A percentile compares a stretch with the other conserved stretches of the same genome.
Conservation (phyloP, 2,329 filamentous ascomycete species). For the Arachnopeziza araneosa region DNA sequence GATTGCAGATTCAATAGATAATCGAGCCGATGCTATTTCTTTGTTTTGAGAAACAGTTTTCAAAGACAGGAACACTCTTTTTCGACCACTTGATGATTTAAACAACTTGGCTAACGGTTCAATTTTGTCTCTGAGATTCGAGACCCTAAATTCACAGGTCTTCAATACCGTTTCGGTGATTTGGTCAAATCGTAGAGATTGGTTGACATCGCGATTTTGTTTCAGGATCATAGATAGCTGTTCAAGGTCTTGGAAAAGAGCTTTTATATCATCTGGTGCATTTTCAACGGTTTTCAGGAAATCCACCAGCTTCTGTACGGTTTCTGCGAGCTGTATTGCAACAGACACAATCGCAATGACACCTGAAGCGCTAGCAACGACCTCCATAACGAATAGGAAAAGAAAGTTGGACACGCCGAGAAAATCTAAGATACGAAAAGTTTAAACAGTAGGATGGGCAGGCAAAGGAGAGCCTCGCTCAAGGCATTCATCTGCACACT, state of each 20-base stretch:
- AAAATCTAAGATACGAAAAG: background rate
- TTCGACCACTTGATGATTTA: too few relatives aligned
- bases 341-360: slow-evolving; percentile 8
- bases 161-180: background rate
- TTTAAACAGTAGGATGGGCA: background rate
- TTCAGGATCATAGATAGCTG: background rate
- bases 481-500: too few relatives aligned
- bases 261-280: slow-evolving; percentile 3
- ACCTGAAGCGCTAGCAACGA: slow-evolving; percentile 1
- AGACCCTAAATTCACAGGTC: too few relatives aligned
- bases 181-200: background rate
- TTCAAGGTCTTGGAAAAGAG: slow-evolving; percentile 4
- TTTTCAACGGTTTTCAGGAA: slow-evolving; percentile 9
- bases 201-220: background rate
- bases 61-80: too few relatives aligned
- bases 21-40: too few relatives aligned
- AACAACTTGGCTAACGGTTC: too few relatives aligned
- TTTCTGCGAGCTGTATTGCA: slow-evolving; percentile 7
- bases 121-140: too few relatives aligned
- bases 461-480: too few relatives aligned
- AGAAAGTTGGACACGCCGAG: background rate
- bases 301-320: slow-evolving; percentile 3
- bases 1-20: too few relatives aligned
- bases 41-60: too few relatives aligned
- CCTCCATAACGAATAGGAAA: slow-evolving; percentile 5